A percentile compares a stretch with the other conserved stretches of the same genome.
Conservation (phyloP, 257 asterid species). For the Solanum lycopersicoides region DNA sequence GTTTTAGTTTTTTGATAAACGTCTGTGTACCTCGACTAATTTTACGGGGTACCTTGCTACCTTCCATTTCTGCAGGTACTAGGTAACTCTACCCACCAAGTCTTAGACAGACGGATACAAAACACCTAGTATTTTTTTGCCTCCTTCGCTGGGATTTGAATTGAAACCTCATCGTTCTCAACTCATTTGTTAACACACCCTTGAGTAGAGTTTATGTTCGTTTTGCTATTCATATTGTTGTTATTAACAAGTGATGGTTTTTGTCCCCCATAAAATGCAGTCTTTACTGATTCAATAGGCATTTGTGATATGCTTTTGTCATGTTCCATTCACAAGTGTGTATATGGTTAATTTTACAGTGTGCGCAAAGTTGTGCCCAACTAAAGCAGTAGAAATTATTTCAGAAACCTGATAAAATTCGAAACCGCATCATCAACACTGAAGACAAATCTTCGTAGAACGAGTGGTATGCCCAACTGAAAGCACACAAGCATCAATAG, state of each 20-base stretch:
- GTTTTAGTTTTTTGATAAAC: background rate
- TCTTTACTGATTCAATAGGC: background rate
- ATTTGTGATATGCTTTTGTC: background rate
- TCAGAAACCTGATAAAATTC: background rate
- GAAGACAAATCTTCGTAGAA: background rate
- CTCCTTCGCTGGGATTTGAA: too few relatives aligned
- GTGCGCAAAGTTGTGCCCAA: background rate
- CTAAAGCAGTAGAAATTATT: background rate
- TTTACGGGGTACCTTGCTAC: background rate
- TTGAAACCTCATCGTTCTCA: too few relatives aligned
- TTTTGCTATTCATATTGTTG: background rate
- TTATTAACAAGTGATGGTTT: too few relatives aligned
- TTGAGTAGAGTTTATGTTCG: background rate
- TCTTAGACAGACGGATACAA: too few relatives aligned
- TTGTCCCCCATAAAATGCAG: background rate
- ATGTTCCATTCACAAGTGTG: background rate
- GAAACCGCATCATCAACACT: background rate
- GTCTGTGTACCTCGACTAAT: accelerated
- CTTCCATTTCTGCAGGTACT: background rate
- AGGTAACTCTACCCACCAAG: background rate
- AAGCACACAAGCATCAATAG: background rate
- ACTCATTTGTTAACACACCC: background rate
- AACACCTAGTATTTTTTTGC: too few relatives aligned
- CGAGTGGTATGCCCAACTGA: background rate
- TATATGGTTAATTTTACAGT: background rate